Percentiles rank a stretch among this genome's conserved stretches.
Conservation (phyloP, 345 rosid species). For the Eutrema heterophyllum region DNA sequence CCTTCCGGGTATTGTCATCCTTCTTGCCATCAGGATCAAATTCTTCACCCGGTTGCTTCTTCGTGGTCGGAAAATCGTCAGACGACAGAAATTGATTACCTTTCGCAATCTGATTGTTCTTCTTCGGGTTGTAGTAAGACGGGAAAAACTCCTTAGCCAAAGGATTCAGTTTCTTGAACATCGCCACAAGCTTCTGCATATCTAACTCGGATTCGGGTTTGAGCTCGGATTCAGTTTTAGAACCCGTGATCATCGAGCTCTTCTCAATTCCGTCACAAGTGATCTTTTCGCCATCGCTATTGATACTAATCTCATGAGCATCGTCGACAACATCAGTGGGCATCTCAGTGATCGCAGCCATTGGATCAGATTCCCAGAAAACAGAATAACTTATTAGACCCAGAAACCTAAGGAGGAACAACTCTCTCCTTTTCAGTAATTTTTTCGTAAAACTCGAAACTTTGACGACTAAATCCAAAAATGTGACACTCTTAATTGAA, state of each 20-base stretch:
- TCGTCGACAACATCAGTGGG: conserved; percentile 33
- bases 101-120: conserved; percentile 28
- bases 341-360: conserved; percentile 73
- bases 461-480: neutral
- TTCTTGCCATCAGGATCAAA: conserved; percentile 28
- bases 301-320: conserved; percentile 34
- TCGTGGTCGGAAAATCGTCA: conserved; percentile 30
- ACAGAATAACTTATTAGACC: neutral
- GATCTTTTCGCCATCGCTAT: conserved; percentile 18
- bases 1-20: conserved; percentile 26
- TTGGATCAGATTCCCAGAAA: conserved; percentile 29
- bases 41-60: conserved; percentile 30
- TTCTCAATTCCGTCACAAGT: conserved; percentile 7
- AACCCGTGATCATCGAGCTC: conserved; percentile 27
- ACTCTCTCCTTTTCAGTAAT: neutral
- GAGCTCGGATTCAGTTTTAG: conserved; percentile 40
- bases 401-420: neutral
- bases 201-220: conserved; percentile 57
- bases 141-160: conserved; percentile 81
- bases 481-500: conserved; percentile 22
- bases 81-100: conserved; percentile 24
- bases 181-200: conserved; percentile 67
- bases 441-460: neutral
- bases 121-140: conserved; percentile 39
- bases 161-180: conserved; percentile 86